A percentile compares a stretch with the other conserved stretches of the same genome.
These are phyloP conservation scores for Iodosphaeria phyllophila DNA, from an alignment of 2,329 filamentous ascomycete species.

Conservation along the genomic window DNA sequence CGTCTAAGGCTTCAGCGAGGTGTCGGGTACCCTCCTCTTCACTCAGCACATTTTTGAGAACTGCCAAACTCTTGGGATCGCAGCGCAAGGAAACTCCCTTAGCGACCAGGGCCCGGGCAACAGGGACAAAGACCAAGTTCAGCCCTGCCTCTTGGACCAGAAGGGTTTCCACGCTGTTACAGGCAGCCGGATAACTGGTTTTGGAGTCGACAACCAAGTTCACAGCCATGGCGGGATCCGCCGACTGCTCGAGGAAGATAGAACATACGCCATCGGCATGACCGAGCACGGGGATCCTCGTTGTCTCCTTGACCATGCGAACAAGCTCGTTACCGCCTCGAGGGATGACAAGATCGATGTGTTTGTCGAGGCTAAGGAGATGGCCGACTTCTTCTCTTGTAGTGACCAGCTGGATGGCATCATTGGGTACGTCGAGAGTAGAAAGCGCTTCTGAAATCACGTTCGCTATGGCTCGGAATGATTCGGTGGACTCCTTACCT, in stretches of 20 bases:
- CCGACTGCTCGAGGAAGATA: constrained; percentile 67
- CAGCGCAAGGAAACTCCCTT: constrained; percentile 73
- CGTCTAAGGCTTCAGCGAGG: constrained; percentile 45
- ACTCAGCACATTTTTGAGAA: constrained; percentile 29
- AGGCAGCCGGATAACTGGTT: constrained; percentile 84
- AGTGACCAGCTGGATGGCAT: constrained; percentile 81
- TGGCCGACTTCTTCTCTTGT: constrained; percentile 80
- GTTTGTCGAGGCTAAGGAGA: constrained; percentile 66
- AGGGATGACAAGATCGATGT: constrained; percentile 91
- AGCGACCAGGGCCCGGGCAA: constrained; percentile 54
- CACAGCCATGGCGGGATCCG: constrained; percentile 51
- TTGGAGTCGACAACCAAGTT: constrained; percentile 80
- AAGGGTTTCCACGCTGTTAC: constrained; percentile 85
- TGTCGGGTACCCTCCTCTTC: background rate
- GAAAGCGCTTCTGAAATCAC: constrained; percentile 67
- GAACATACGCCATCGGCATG: constrained; percentile 89
- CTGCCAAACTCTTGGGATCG: constrained; percentile 48
- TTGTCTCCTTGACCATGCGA: constrained; percentile 72
- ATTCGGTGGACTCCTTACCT: constrained; percentile 87
- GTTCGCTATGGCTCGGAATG: constrained; percentile 78
- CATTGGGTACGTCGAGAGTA: constrained; percentile 58
- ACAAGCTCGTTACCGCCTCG: constrained; percentile 82
- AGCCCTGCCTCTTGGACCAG: constrained; percentile 63
- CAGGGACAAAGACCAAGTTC: constrained; percentile 43
- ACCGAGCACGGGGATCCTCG: constrained; percentile 86